phyloP scores from a whole-genome alignment of 2,329 filamentous ascomycete species.

The Ceratocystis variospora region DNA sequence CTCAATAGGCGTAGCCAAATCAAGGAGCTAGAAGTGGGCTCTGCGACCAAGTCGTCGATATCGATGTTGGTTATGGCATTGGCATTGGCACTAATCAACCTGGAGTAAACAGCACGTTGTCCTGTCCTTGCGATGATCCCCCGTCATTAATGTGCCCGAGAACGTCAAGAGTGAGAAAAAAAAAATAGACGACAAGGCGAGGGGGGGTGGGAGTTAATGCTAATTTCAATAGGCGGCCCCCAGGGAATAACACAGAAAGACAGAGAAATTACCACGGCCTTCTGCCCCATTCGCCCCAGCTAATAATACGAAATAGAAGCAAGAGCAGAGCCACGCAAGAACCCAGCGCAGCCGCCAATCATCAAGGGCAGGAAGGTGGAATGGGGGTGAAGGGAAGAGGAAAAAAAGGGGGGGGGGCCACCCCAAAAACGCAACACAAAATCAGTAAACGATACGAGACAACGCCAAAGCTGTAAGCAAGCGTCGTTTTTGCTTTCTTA shows the following conservation, averaged over 20 bases:
- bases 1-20: neutral
- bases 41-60: too few relatives aligned
- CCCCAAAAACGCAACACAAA: neutral
- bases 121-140: neutral
- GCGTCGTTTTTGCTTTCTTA: neutral
- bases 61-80: too few relatives aligned
- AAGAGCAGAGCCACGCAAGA: neutral
- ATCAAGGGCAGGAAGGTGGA: neutral
- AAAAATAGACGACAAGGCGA: neutral
- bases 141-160: neutral
- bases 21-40: too few relatives aligned
- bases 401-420: neutral
- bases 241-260: neutral
- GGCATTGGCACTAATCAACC: too few relatives aligned
- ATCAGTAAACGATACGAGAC: slow-evolving; percentile 5
- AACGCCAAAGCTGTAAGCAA: slow-evolving; percentile 3
- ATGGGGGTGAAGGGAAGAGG: neutral
- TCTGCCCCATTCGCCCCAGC: neutral
- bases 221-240: neutral
- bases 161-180: neutral
- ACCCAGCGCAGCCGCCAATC: neutral
- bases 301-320: neutral
- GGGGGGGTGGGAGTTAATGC: too few relatives aligned
- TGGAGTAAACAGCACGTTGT: neutral
- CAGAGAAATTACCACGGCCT: neutral